Percentiles rank a stretch among this genome's conserved stretches.
Conservation (phyloP, 306 rosid genomes). For the Cucurbita moschata region DNA sequence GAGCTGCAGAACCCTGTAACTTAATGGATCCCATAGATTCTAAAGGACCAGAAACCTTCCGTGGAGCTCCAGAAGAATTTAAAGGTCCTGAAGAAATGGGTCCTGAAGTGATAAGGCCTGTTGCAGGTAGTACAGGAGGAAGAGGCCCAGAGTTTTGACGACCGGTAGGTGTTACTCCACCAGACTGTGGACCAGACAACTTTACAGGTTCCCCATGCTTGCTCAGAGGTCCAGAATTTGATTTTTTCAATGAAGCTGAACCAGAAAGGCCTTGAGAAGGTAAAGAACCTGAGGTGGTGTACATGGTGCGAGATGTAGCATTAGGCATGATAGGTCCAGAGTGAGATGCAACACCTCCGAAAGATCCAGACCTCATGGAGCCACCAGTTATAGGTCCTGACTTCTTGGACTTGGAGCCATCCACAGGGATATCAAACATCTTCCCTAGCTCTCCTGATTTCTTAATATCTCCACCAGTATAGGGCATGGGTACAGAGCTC, state of each 20-base stretch:
- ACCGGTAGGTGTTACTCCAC: slow-evolving; percentile 52
- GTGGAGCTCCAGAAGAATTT: slow-evolving; percentile 93
- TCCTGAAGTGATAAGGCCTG: slow-evolving; percentile 93
- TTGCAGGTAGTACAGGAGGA: slow-evolving; percentile 82
- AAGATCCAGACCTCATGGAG: slow-evolving; percentile 83
- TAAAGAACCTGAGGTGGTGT: slow-evolving; percentile 58
- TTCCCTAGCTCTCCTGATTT: slow-evolving; percentile 90
- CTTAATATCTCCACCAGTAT: slow-evolving; percentile 94
- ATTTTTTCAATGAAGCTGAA: slow-evolving; percentile 70
- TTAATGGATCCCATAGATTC: slow-evolving; percentile 80
- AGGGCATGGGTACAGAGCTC: slow-evolving; percentile 93
- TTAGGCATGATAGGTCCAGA: slow-evolving; percentile 80
- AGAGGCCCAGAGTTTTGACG: slow-evolving; percentile 98
- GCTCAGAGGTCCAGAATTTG: slow-evolving; percentile 90
- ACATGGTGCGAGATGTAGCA: slow-evolving; percentile 54
- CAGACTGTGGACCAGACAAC: slow-evolving; percentile 97
- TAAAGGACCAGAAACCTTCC: slow-evolving; percentile 90
- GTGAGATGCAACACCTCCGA: slow-evolving; percentile 88
- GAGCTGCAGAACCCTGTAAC: slow-evolving; percentile 30
- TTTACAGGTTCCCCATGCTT: slow-evolving; percentile 94
- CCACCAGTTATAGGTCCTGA: slow-evolving; percentile 69
- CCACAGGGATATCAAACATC: slow-evolving; percentile 91
- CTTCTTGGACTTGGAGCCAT: slow-evolving; percentile 83
- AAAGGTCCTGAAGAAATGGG: slow-evolving; percentile 87
- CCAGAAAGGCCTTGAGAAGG: slow-evolving; percentile 53